These are phyloP conservation scores for Trypanosoma grayi DNA, from an alignment of 208 protist species.

Conservation along the genomic window DNA sequence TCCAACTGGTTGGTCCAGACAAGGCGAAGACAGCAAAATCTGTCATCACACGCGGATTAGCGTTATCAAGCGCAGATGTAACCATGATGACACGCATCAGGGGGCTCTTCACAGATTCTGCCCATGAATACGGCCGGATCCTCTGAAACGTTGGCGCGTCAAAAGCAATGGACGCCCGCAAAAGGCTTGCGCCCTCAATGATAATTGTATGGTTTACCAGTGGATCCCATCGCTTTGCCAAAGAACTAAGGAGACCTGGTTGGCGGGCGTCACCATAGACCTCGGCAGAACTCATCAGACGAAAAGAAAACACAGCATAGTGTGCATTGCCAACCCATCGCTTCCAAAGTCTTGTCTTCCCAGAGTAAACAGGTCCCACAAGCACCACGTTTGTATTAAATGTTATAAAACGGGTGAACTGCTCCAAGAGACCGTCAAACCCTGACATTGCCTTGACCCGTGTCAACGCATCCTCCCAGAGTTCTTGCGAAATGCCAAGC, in stretches of 20 bases:
- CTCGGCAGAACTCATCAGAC: conserved; percentile 54
- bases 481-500: conserved; percentile 22
- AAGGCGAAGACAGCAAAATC: conserved; percentile 54
- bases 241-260: conserved; percentile 38
- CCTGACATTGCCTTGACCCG: conserved; percentile 1
- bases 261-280: conserved; percentile 56
- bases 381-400: conserved; percentile 54
- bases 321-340: conserved; percentile 41
- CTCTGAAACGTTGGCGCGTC: conserved; percentile 22
- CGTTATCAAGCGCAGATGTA: conserved; percentile 23
- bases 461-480: conserved; percentile 17
- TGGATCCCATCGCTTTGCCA: conserved; percentile 29
- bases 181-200: conserved; percentile 38
- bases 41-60: conserved; percentile 34
- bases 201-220: conserved; percentile 38
- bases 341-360: conserved; percentile 70
- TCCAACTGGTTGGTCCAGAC: conserved; percentile 34
- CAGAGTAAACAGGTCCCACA: conserved; percentile 63
- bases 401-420: conserved; percentile 52
- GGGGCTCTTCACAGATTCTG: conserved; percentile 35
- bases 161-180: conserved; percentile 26
- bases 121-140: conserved; percentile 14
- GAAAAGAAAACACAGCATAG: conserved; percentile 47
- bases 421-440: conserved; percentile 27
- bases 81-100: conserved; percentile 37